Percentiles rank a stretch among this genome's conserved stretches.
These are phyloP conservation scores for Coffea eugenioides DNA, from an alignment of 257 asterid genomes.

Conservation along the genomic window DNA sequence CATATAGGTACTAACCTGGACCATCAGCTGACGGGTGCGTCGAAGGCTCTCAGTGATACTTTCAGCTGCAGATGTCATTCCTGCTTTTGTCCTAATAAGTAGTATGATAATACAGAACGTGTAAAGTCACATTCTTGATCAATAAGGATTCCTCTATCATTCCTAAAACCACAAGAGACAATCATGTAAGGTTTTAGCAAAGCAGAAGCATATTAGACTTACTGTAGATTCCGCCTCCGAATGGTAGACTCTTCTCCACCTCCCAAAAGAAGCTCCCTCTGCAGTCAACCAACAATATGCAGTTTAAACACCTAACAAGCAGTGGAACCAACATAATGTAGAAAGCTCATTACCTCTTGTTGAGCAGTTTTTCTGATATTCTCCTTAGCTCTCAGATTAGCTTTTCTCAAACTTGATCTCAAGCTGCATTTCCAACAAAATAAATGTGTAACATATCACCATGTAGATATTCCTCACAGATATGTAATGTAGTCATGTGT, in stretches of 20 bases:
- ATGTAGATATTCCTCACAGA: background rate
- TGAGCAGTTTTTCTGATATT: slow-evolving; percentile 80
- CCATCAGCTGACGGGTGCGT: slow-evolving; percentile 94
- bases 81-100: slow-evolving; percentile 76
- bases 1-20: slow-evolving; percentile 56
- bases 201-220: slow-evolving; percentile 26
- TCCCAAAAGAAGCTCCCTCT: slow-evolving; percentile 95
- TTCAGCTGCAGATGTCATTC: slow-evolving; percentile 99
- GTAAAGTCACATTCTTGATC: slow-evolving; percentile 5
- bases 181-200: background rate
- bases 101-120: slow-evolving; percentile 14
- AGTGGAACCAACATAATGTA: too few relatives aligned
- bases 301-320: slow-evolving; percentile 5
- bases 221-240: slow-evolving; percentile 89
- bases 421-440: slow-evolving; percentile 41
- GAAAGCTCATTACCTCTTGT: slow-evolving; percentile 56
- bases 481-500: background rate
- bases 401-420: slow-evolving; percentile 67
- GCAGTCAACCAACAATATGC: slow-evolving; percentile 28
- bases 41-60: slow-evolving; percentile 93
- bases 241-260: slow-evolving; percentile 95
- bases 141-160: background rate
- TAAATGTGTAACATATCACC: background rate
- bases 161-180: background rate
- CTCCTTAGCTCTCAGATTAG: slow-evolving; percentile 87